These are phyloP conservation scores for Penicillium pulvis DNA, from an alignment of 495 filamentous ascomycete genomes.

Conservation along the genomic window DNA sequence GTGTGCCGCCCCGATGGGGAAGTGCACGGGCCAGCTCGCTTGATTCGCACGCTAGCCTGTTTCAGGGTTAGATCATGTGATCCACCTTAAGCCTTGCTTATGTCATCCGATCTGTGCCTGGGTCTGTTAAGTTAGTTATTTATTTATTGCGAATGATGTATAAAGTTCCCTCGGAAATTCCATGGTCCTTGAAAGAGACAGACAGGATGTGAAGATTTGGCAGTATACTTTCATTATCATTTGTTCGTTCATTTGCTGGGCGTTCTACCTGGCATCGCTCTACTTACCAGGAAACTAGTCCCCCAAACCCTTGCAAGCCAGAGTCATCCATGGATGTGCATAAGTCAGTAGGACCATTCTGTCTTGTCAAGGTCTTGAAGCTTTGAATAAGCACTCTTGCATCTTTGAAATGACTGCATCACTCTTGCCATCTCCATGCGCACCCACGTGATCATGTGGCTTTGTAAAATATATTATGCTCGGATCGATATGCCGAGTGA, in stretches of 20 bases:
- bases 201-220: too few species aligned
- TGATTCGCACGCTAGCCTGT: slow-evolving; percentile 33
- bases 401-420: not conserved
- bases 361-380: not conserved
- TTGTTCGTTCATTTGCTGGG: too few species aligned
- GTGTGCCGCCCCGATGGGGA: slow-evolving; percentile 42
- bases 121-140: too few species aligned
- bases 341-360: not conserved
- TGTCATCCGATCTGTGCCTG: not conserved
- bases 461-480: too few species aligned
- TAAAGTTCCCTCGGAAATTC: not conserved
- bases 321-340: too few species aligned
- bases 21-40: slow-evolving; percentile 42
- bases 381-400: not conserved
- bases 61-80: slow-evolving; percentile 23
- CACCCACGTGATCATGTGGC: not conserved
- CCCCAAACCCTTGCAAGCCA: not conserved
- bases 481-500: too few species aligned
- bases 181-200: not conserved
- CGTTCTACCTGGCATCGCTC: too few species aligned
- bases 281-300: not conserved
- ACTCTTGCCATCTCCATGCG: not conserved
- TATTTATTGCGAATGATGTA: not conserved
- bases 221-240: too few species aligned
- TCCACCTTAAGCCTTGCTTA: not conserved